Conservation (phyloP, 345 rosid genomes). For the Erodium maritimum region DNA sequence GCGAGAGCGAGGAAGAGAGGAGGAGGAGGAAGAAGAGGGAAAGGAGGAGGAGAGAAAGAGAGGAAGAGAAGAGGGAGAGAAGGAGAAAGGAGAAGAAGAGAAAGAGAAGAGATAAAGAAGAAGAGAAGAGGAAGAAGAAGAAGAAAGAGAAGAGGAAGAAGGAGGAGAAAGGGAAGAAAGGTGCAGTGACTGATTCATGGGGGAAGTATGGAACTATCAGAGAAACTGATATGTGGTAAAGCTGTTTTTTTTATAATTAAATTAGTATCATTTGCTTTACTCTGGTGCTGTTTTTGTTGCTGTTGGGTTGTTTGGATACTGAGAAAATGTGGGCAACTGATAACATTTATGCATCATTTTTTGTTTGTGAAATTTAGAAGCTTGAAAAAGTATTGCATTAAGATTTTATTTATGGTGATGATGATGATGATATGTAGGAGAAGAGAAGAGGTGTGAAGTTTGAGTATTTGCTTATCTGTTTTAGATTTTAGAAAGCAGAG, state of each 20-base stretch:
- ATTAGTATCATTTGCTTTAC: neutral
- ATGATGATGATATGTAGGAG: neutral
- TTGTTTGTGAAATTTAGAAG: neutral
- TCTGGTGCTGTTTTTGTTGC: neutral
- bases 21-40: conserved; percentile 16
- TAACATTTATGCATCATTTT: neutral
- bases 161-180: conserved; percentile 48
- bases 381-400: neutral
- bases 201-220: conserved; percentile 84
- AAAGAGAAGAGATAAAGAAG: conserved; percentile 9
- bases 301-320: neutral
- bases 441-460: neutral
- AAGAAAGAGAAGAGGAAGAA: conserved; percentile 34
- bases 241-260: neutral
- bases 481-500: neutral
- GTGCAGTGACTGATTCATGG: conserved; percentile 89
- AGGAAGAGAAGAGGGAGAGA: conserved; percentile 13
- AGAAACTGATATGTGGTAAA: conserved; percentile 96
- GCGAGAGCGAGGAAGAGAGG: conserved; percentile 14
- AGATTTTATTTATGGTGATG: neutral
- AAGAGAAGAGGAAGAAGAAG: conserved; percentile 19
- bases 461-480: neutral
- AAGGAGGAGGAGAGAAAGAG: conserved; percentile 12
- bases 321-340: neutral
- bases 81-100: conserved; percentile 14